Base-by-base conservation (phyloP, 495 filamentous ascomycete genomes). In the Penicillium odoratum region DNA sequence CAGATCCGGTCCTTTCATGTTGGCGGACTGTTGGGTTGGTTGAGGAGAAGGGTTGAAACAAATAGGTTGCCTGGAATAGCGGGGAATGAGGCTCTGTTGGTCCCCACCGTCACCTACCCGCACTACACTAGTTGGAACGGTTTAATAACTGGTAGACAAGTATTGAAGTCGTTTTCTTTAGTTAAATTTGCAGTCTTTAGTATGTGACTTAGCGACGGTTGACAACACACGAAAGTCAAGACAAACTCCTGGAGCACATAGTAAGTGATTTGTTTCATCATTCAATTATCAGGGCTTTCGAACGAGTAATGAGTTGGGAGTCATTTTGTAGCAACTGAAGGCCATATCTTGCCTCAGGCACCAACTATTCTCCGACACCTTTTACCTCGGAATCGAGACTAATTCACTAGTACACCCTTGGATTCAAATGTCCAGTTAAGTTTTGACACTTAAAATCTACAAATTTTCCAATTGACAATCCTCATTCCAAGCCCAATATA, bases 71-170 rank as follows among this genome's bases (percentile, higher is more conserved):
- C 46, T 48, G 9, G 49, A 51, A 40, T 25, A 11, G 45, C 15
- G 25, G 46, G 46, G 26, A 11, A 48, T 48, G 46, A 31, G 46
- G 46, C 46, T 48, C 46, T 47, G 21, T 25, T 47, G 21, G 18
- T 47, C 44, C 44, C 44, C 44, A 47, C 44, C 26, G 11, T 47
- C 21, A 40, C 38, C 13, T 13, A n/a, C 18, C 26, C 44, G 44
- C 26, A 47, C 26, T 28, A 45, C 21, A 18, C n/a, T 5, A 45
- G 21, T 21, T 21, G 21, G 21, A 21, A 21, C 21, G 21, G 21
- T 21, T 21, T 21, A 21, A 21, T 21, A 21, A 21, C 21, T 21
- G 21, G 21, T 21, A 21, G 21, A 21, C 21, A 21, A 21, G 21
- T 1, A 21, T 21, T 21, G 21, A 21, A 21, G 21, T 21, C 21